Evolutionary conservation across 805 yeast genomes (phyloP), one percentile per base, ranked within the genome.

Genomic region (Nakazawaea pomicola): DNA sequence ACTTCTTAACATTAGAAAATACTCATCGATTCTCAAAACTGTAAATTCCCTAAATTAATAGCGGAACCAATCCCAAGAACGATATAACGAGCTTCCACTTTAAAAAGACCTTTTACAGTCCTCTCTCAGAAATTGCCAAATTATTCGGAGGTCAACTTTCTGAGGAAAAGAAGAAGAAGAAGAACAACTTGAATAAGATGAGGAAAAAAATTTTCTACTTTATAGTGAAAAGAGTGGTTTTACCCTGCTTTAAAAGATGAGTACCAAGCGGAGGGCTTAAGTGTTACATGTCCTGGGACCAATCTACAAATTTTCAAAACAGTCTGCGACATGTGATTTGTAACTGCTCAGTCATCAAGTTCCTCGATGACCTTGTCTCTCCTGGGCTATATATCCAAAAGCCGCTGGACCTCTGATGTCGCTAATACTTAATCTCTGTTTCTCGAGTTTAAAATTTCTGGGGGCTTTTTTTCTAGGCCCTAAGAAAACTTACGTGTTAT

Each of bases 21-120:
- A 19, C 33, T 34, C 39, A 31, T 29, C 32, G 32, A 43, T 38
- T 14, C 50, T 41, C 48, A 47, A 46, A 43, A 36, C 39, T 30
- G 33, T 38, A 36, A 15, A 25, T 44, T 49, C 58, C 64, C 61
- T 58, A 60, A 60, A 42, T 52, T 40, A 61, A 61, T 59, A 56
- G 62, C 65, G 64, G 60, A 55, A 49, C 38, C 42, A 44, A 29
- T 38, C 41, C 36, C 25, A 36, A 24, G 38, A 17, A 32, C 41
- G 31, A 33, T 35, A 43, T 41, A 41, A 24, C 28, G 40, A 38
- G 24, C 36, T 39, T 39, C 28, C 36, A 29, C 17, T 30, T 42
- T 41, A 24, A 43, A 38, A 47, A 15, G n/a, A 14, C 8, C 36
- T 33, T 23, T 14, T 23, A n/a, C n/a, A n/a, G n/a, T 11, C 16